Percentiles rank a stretch among this genome's conserved stretches.
phyloP scores from a whole-genome alignment of 495 filamentous ascomycete genomes.

The Hapsidospora chrysogenum region DNA sequence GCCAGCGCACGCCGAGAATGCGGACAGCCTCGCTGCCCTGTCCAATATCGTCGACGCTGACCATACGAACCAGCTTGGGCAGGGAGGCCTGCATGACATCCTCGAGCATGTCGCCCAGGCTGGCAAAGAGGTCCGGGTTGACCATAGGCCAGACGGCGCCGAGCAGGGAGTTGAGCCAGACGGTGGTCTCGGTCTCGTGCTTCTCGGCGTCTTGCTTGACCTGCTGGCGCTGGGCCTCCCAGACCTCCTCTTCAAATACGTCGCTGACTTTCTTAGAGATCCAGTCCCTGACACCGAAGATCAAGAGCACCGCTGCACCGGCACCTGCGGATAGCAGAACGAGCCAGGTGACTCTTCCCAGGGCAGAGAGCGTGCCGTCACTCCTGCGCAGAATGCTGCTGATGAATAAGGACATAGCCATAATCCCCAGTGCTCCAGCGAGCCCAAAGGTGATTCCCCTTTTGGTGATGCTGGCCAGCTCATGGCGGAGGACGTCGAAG shows the following conservation, averaged over 20 bases:
- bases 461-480: slow-evolving; percentile 28
- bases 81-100: slow-evolving; percentile 58
- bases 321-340: slow-evolving; percentile 8
- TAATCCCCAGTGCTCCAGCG: slow-evolving; percentile 4
- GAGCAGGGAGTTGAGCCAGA: slow-evolving; percentile 51
- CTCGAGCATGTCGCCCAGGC: slow-evolving; percentile 46
- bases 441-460: slow-evolving; percentile 26
- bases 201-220: slow-evolving; percentile 24
- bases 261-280: slow-evolving; percentile 30
- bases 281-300: slow-evolving; percentile 33
- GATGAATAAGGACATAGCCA: no score
- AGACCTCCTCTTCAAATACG: slow-evolving; percentile 44
- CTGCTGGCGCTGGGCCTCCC: slow-evolving; percentile 31
- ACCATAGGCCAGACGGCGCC: slow-evolving; percentile 49
- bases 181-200: slow-evolving; percentile 29
- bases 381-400: slow-evolving; percentile 2
- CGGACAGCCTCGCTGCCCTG: slow-evolving; percentile 49
- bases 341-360: slow-evolving; percentile 5
- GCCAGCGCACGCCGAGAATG: slow-evolving; percentile 47
- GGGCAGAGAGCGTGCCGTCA: background rate
- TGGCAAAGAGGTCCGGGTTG: slow-evolving; percentile 52
- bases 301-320: slow-evolving; percentile 13
- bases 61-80: slow-evolving; percentile 46
- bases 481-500: slow-evolving; percentile 23
- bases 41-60: slow-evolving; percentile 51